Conservation (phyloP, 306 rosid genomes). For the Cicer judaicum region DNA sequence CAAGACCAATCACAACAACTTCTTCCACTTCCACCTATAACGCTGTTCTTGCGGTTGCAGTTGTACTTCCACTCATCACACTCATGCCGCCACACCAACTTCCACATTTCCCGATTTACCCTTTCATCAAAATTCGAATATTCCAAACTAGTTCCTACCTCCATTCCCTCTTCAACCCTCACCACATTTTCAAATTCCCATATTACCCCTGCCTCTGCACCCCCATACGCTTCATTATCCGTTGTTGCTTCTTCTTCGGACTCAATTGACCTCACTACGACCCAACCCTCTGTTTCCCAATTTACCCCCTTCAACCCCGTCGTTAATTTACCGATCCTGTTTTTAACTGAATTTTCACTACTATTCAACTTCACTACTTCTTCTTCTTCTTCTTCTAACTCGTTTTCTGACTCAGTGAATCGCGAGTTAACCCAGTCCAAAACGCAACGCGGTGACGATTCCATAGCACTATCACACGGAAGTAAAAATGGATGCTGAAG, state of each 20-base stretch:
- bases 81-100: slow-evolving; percentile 37
- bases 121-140: slow-evolving; percentile 37
- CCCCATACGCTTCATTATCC: neutral
- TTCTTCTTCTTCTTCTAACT: slow-evolving; percentile 32
- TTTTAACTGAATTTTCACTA: slow-evolving; percentile 34
- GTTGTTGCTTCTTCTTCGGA: slow-evolving; percentile 31
- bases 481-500: slow-evolving; percentile 80
- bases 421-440: slow-evolving; percentile 67
- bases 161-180: slow-evolving; percentile 41
- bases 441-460: slow-evolving; percentile 84
- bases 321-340: slow-evolving; percentile 62
- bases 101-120: slow-evolving; percentile 46
- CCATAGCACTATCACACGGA: slow-evolving; percentile 27
- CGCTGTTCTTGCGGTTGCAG: slow-evolving; percentile 17
- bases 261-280: slow-evolving; percentile 54
- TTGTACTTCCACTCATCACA: slow-evolving; percentile 13
- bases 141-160: slow-evolving; percentile 43
- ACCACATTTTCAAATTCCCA: neutral
- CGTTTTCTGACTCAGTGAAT: slow-evolving; percentile 48
- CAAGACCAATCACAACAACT: neutral
- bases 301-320: slow-evolving; percentile 56
- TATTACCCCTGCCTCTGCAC: slow-evolving; percentile 39
- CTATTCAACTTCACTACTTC: slow-evolving; percentile 11
- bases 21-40: slow-evolving; percentile 40
- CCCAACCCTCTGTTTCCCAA: slow-evolving; percentile 83